These are phyloP conservation scores for Botrytis byssoidea DNA, from an alignment of 2,329 filamentous ascomycete species.

Conservation along the genomic window DNA sequence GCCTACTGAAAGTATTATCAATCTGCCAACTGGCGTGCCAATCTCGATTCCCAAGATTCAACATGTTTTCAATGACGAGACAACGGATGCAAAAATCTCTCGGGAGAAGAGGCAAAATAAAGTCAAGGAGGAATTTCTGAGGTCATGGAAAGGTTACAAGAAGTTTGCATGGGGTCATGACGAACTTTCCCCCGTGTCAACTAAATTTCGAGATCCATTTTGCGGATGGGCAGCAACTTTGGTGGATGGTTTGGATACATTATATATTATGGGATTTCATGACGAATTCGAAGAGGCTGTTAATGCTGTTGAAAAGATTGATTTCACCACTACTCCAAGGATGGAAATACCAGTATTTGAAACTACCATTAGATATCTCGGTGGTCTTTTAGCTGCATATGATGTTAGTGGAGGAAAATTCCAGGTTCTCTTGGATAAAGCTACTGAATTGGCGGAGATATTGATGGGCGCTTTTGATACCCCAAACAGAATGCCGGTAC, in stretches of 20 bases:
- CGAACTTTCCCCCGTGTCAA: slow-evolving; percentile 73
- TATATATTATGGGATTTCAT: slow-evolving; percentile 82
- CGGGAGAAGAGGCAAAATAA: slow-evolving; percentile 62
- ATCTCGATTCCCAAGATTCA: slow-evolving; percentile 76
- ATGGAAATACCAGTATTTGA: slow-evolving; percentile 85
- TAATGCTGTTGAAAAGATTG: slow-evolving; percentile 66
- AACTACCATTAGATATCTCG: slow-evolving; percentile 87
- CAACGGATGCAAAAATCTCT: slow-evolving; percentile 55
- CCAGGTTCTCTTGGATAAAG: slow-evolving; percentile 64
- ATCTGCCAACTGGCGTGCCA: slow-evolving; percentile 69
- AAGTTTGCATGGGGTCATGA: slow-evolving; percentile 81
- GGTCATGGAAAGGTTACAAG: slow-evolving; percentile 81
- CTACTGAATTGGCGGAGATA: slow-evolving; percentile 69
- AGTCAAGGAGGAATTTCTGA: slow-evolving; percentile 72
- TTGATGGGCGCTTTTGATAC: slow-evolving; percentile 77
- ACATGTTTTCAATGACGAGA: slow-evolving; percentile 66
- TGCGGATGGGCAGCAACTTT: slow-evolving; percentile 88
- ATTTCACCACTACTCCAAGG: slow-evolving; percentile 73
- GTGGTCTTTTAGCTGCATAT: slow-evolving; percentile 80
- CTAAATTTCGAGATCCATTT: slow-evolving; percentile 72
- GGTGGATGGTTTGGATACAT: slow-evolving; percentile 77
- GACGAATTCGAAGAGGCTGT: slow-evolving; percentile 79
- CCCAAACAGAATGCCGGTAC: slow-evolving; percentile 86
- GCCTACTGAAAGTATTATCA: slow-evolving; percentile 65
- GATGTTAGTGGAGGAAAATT: slow-evolving; percentile 76